Conservation (phyloP, 768 basidiomycete genomes). For the Suillus cothurnatus region DNA sequence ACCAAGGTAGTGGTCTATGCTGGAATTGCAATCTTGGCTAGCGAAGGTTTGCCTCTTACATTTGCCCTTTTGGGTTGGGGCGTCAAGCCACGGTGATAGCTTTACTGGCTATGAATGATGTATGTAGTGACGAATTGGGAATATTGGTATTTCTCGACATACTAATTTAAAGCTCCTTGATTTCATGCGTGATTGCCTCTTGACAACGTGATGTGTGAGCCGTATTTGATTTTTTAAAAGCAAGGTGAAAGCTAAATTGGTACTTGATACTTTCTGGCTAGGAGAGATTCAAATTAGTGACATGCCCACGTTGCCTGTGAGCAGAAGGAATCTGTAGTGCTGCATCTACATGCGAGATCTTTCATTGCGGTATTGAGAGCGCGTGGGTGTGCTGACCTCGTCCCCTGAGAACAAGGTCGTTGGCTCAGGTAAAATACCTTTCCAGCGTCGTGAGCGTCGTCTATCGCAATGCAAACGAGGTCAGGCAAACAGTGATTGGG, state of each 20-base stretch:
- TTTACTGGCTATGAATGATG: background rate
- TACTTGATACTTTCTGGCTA: background rate
- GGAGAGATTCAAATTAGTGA: background rate
- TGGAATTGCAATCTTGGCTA: slow-evolving; percentile 76
- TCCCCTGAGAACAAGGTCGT: background rate
- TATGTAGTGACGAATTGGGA: background rate
- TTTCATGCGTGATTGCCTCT: background rate
- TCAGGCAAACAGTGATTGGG: too few species aligned
- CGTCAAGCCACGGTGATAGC: slow-evolving; percentile 40
- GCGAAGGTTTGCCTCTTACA: slow-evolving; percentile 61
- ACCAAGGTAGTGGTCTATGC: slow-evolving; percentile 91
- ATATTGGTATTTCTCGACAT: background rate
- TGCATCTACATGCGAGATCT: background rate
- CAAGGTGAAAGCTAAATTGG: background rate
- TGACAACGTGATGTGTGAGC: background rate
- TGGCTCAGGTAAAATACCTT: background rate
- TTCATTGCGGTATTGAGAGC: background rate
- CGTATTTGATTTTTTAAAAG: background rate
- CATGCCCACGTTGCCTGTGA: background rate
- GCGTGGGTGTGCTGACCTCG: background rate
- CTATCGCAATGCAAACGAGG: too few species aligned
- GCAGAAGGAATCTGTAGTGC: background rate
- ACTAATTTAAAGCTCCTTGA: background rate
- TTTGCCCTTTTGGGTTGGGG: slow-evolving; percentile 77
- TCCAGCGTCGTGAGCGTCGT: too few species aligned